Evolutionary conservation across 495 filamentous ascomycete species (phyloP), one percentile per base, ranked within the genome.

Genomic region (Daldinia bambusicola): DNA sequence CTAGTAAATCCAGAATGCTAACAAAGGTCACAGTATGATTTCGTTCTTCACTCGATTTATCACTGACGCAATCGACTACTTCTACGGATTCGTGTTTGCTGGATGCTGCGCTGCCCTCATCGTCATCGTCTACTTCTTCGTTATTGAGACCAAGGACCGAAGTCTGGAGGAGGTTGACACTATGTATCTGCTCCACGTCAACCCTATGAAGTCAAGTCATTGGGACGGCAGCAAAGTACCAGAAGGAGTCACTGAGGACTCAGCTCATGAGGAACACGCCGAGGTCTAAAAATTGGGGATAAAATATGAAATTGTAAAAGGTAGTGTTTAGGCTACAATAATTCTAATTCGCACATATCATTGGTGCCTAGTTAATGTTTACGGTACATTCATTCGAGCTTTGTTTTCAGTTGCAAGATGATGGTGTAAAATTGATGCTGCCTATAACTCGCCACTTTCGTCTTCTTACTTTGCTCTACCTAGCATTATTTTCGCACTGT

Each of bases 11-110:
- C 26, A 31, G 87, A 86, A 89, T 80, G 84, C 90, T 73, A 62
- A 73, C 34, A 30, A 9, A 43, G 36, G 36, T 6, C 4, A 67
- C 78, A 90, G 65, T 85, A 64, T 74, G 61, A 72, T 93, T 74
- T 88, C 88, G 8, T 92, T 93, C 84, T 91, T 94, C 84, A 93
- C 91, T 13, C 89, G 90, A 18, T 92, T 92, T 80, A 94, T 95
- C 77, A 89, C 87, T 64, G 82, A 84, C 69, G 78, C 85, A 9
- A 96, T 97, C 71, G 85, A 90, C 76, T 96, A 92, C 77, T 84
- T 85, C 60, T 96, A 95, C 78, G 93, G 93, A 13, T 90, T 94
- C 76, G 88, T 97, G 63, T 96, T 97, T 76, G 92, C 90, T 1
- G 88, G 82, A 1, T 94, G 90, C 83, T 90, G 86, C 73, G 84